Conservation (phyloP, 2,329 filamentous ascomycete species). For the Ceratocystis eucalypticola region DNA sequence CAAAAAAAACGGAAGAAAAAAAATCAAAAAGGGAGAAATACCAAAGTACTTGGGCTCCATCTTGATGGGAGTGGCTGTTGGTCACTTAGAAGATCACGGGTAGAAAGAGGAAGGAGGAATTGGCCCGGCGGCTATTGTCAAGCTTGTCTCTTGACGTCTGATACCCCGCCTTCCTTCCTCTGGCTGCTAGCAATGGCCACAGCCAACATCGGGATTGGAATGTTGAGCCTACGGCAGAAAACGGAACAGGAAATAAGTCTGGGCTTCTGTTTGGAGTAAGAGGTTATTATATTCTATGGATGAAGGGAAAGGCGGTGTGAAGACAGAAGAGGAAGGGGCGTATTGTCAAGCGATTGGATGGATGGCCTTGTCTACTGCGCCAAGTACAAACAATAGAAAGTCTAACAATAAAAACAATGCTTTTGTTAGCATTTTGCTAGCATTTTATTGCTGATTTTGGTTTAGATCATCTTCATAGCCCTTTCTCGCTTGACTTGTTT, state of each 20-base stretch:
- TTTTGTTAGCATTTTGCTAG: not conserved
- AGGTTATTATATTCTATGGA: too few relatives aligned
- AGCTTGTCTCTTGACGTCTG: not conserved
- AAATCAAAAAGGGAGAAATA: not conserved
- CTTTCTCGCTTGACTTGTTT: not conserved
- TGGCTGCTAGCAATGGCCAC: not conserved
- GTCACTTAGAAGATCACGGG: too few relatives aligned
- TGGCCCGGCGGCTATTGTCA: not conserved
- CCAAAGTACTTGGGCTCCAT: too few relatives aligned
- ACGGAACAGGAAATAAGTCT: not conserved
- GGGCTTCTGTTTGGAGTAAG: not conserved
- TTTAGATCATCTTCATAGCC: not conserved
- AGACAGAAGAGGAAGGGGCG: not conserved
- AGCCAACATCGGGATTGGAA: not conserved
- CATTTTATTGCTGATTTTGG: not conserved
- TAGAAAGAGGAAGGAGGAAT: too few relatives aligned
- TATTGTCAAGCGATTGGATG: not conserved
- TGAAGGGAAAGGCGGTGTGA: slow-evolving; percentile 1
- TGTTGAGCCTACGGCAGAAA: not conserved
- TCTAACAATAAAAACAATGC: not conserved
- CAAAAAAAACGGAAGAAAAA: not conserved
- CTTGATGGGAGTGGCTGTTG: too few relatives aligned
- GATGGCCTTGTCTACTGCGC: not conserved
- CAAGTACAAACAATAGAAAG: too few relatives aligned
- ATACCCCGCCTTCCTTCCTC: not conserved